Evolutionary conservation across 2,329 filamentous ascomycete genomes (phyloP).

Genomic region (Aspergillus calidoustus): DNA sequence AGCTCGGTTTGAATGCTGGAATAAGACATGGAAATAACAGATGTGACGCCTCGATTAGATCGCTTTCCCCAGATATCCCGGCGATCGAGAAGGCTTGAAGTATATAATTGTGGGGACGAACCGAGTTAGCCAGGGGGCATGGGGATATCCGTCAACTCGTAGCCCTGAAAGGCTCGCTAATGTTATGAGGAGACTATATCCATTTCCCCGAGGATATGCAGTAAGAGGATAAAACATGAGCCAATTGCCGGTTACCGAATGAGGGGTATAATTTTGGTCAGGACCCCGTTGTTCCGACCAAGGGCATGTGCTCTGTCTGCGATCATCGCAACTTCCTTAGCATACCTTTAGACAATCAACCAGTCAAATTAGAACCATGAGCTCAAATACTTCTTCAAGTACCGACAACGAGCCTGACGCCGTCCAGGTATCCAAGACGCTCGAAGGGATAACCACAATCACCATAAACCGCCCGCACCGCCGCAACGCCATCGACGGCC

Average conservation of each 20-base stretch:
- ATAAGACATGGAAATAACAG: neutral
- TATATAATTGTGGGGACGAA: neutral
- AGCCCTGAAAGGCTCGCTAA: neutral
- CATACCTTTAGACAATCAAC: neutral
- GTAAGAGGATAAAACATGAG: neutral
- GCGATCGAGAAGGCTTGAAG: neutral
- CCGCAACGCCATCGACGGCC: constrained; percentile 58
- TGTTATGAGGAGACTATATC: neutral
- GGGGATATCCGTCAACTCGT: neutral
- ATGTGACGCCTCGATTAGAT: neutral
- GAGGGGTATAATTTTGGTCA: neutral
- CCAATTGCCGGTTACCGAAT: neutral
- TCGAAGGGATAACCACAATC: constrained; percentile 58
- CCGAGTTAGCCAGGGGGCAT: neutral
- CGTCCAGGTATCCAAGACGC: constrained; percentile 16
- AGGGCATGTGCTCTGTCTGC: too few species aligned
- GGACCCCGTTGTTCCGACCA: too few species aligned
- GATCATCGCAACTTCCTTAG: neutral
- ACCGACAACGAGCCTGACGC: neutral
- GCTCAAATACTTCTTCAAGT: neutral
- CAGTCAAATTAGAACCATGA: neutral
- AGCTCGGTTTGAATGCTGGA: neutral
- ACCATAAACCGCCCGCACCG: constrained; percentile 57
- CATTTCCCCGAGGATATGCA: neutral
- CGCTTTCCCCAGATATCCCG: neutral